Percentiles rank a stretch among this genome's conserved stretches.
Evolutionary conservation across 2,329 filamentous ascomycete genomes (phyloP).

Genomic region (Pseudonectria foliicola): DNA sequence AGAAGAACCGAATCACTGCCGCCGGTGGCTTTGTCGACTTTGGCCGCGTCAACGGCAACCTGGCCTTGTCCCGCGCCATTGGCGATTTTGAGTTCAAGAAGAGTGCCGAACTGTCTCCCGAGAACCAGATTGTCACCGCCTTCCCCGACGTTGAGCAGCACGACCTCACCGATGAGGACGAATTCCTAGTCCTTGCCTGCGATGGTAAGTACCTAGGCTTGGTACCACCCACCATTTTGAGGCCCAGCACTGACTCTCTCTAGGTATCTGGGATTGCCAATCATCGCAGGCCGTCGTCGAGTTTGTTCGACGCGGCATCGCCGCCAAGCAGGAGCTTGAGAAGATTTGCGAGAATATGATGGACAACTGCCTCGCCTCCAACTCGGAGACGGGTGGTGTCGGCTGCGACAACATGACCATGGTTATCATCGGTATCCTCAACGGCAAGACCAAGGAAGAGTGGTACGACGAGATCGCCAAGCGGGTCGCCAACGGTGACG

Average conservation of each 20-base stretch:
- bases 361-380: slow-evolving; percentile 97
- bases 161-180: slow-evolving; percentile 85
- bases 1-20: slow-evolving; percentile 92
- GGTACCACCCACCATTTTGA: neutral
- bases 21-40: slow-evolving; percentile 98
- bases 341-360: slow-evolving; percentile 99
- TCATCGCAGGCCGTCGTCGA: slow-evolving; percentile 96
- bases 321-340: slow-evolving; percentile 87
- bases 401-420: slow-evolving; percentile 99
- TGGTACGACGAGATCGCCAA: slow-evolving; percentile 97
- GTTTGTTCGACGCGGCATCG: slow-evolving; percentile 93
- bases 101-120: slow-evolving; percentile 91
- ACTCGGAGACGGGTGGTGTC: slow-evolving; percentile 95
- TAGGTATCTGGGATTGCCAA: slow-evolving; percentile 99
- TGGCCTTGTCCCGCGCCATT: slow-evolving; percentile 92
- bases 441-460: slow-evolving; percentile 89
- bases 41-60: slow-evolving; percentile 94
- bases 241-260: slow-evolving; percentile 13
- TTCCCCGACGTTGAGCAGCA: slow-evolving; percentile 92
- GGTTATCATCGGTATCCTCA: slow-evolving; percentile 79
- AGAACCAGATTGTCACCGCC: slow-evolving; percentile 96
- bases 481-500: slow-evolving; percentile 92
- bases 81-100: slow-evolving; percentile 99
- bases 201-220: slow-evolving; percentile 57
- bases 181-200: slow-evolving; percentile 89